Conservation (phyloP, 371 early-diverging fungal species). For the Mortierella sp. region DNA sequence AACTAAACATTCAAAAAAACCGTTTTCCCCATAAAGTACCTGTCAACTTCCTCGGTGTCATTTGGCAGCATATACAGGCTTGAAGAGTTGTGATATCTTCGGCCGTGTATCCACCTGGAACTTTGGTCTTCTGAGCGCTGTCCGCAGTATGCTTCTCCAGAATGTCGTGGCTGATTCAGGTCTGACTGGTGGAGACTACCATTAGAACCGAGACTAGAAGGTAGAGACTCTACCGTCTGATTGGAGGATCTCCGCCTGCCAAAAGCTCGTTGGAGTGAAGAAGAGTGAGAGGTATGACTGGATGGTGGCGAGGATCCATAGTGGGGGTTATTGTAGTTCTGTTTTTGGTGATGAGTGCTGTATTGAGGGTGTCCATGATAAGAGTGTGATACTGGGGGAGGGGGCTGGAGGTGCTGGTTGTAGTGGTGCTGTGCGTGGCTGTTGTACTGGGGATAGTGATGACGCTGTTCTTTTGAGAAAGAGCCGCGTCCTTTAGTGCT, state of each 20-base stretch:
- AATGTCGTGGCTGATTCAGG: constrained; percentile 5
- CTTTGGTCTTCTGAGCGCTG: constrained; percentile 12
- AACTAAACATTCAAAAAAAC: not conserved
- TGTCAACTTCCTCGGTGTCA: constrained; percentile 51
- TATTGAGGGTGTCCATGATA: constrained; percentile 11
- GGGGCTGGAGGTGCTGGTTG: constrained; percentile 13
- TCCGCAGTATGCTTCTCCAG: constrained; percentile 16
- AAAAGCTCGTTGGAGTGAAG: constrained; percentile 32
- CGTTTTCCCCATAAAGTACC: constrained; percentile 12
- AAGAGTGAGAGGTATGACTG: constrained; percentile 23
- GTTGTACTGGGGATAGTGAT: constrained; percentile 11
- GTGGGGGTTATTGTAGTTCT: not conserved
- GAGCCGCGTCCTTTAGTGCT: constrained; percentile 25
- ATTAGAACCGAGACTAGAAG: constrained; percentile 19
- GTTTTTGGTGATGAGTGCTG: not conserved
- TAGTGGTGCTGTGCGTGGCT: constrained; percentile 5
- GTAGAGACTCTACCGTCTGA: constrained; percentile 38
- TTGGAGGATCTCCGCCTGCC: constrained; percentile 47
- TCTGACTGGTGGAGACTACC: constrained; percentile 6
- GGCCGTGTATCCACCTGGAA: constrained; percentile 30
- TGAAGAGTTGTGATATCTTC: constrained; percentile 45
- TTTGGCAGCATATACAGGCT: constrained; percentile 49
- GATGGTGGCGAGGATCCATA: constrained; percentile 28
- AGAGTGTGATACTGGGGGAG: constrained; percentile 6
- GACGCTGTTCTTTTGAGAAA: constrained; percentile 29